A percentile compares a stretch with the other conserved stretches of the same genome.
Conservation (phyloP, 305 asterid genomes). For the Solanum hybrid region DNA sequence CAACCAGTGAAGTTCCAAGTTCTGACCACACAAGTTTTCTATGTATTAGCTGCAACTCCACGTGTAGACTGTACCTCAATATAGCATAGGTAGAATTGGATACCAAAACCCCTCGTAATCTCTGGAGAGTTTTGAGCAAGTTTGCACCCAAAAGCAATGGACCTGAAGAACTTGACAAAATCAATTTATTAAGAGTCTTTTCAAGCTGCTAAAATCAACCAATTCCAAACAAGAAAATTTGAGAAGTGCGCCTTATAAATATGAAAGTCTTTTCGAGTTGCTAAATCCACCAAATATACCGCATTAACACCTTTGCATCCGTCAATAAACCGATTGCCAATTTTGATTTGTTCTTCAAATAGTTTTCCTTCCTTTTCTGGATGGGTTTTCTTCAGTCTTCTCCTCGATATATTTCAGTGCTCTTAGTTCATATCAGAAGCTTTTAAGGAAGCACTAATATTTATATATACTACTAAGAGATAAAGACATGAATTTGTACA, state of each 20-base stretch:
- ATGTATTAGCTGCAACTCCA: background rate
- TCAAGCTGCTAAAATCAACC: background rate
- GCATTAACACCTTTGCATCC: background rate
- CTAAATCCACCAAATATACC: background rate
- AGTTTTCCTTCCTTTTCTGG: constrained; percentile 10
- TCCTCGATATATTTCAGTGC: constrained; percentile 12
- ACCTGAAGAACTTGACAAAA: background rate
- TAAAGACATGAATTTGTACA: too few species aligned
- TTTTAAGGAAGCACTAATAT: constrained; percentile 30
- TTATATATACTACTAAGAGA: constrained; percentile 15
- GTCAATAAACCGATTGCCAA: background rate
- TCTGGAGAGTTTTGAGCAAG: background rate
- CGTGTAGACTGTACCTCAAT: background rate
- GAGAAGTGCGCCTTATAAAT: background rate
- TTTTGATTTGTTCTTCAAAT: background rate
- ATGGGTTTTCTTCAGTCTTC: background rate
- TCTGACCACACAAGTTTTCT: background rate
- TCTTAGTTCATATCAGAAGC: constrained; percentile 42
- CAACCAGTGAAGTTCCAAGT: background rate
- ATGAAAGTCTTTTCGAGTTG: background rate
- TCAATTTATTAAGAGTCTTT: background rate
- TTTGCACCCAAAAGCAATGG: background rate
- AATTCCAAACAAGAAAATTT: background rate
- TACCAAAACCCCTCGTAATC: background rate
- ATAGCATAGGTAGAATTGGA: background rate